Percentiles rank a stretch among this genome's conserved stretches.
Evolutionary conservation across 108 stramenopile genomes (phyloP).

Genomic region (Schizochytrium sp.): DNA sequence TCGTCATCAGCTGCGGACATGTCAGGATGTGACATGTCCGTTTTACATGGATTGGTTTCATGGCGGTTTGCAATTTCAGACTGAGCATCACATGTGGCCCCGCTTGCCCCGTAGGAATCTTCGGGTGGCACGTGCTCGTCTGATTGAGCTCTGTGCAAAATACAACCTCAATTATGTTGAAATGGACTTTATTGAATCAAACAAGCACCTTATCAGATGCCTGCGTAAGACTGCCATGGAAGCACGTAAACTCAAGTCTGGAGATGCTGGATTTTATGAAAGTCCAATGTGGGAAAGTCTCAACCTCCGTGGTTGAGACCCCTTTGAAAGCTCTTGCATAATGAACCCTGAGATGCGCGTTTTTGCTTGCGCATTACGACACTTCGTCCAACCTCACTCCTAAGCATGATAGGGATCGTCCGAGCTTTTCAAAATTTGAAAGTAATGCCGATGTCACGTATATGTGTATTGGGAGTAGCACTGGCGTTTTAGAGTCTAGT

Average conservation of each 20-base stretch:
- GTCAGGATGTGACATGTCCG: conserved; percentile 85
- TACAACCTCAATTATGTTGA: conserved; percentile 80
- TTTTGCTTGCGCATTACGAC: background rate
- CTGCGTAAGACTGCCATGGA: conserved; percentile 25
- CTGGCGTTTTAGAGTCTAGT: too few species aligned
- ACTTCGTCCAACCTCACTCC: too few species aligned
- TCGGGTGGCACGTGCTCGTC: conserved; percentile 77
- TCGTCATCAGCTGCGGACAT: conserved; percentile 78
- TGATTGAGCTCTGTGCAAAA: conserved; percentile 82
- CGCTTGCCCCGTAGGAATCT: conserved; percentile 87
- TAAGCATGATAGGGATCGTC: too few species aligned
- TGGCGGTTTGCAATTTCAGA: conserved; percentile 92
- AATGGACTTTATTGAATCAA: conserved; percentile 78
- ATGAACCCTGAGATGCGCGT: background rate
- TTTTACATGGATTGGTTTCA: conserved; percentile 91
- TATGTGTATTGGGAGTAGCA: too few species aligned
- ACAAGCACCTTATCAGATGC: conserved; percentile 65
- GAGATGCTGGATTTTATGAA: conserved; percentile 59
- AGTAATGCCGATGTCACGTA: too few species aligned
- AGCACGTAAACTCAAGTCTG: conserved; percentile 16
- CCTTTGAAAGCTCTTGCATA: too few species aligned
- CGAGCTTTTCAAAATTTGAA: too few species aligned
- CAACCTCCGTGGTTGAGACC: conserved; percentile 12
- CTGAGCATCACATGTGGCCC: conserved; percentile 90
- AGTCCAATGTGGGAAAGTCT: background rate